Conservation (phyloP, 371 early-diverging fungal genomes). For the Fennellomyces sp. region DNA sequence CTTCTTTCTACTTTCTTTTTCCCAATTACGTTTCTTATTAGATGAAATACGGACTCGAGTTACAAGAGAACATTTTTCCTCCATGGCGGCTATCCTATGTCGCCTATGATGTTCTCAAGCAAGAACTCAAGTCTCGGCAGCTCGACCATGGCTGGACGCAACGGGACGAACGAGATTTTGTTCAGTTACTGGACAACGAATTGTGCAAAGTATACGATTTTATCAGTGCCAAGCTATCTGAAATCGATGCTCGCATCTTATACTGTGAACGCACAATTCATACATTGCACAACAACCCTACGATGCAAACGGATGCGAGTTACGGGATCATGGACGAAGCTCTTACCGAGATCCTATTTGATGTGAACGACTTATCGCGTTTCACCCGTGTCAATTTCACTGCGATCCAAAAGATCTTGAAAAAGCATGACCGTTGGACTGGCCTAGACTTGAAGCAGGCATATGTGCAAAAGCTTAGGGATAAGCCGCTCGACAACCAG, state of each 20-base stretch:
- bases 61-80: constrained; percentile 45
- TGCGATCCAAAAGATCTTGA: constrained; percentile 95
- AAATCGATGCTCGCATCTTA: constrained; percentile 83
- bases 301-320: constrained; percentile 53
- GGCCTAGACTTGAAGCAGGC: constrained; percentile 51
- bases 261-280: constrained; percentile 67
- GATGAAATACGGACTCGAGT: constrained; percentile 53
- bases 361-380: constrained; percentile 89
- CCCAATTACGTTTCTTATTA: neutral
- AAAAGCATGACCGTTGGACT: constrained; percentile 92
- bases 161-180: constrained; percentile 79
- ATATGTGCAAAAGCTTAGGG: constrained; percentile 78
- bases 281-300: constrained; percentile 37
- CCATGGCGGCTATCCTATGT: constrained; percentile 91
- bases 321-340: constrained; percentile 75
- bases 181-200: constrained; percentile 82
- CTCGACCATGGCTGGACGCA: constrained; percentile 61
- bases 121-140: constrained; percentile 68
- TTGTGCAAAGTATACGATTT: constrained; percentile 84
- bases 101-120: constrained; percentile 89
- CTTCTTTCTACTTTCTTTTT: neutral
- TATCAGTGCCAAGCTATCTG: constrained; percentile 87
- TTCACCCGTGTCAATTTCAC: constrained; percentile 94
- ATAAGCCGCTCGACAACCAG: constrained; percentile 86
- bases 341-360: constrained; percentile 78